Evolutionary conservation across 345 rosid genomes (phyloP).

Genomic region (Turnera subulata): DNA sequence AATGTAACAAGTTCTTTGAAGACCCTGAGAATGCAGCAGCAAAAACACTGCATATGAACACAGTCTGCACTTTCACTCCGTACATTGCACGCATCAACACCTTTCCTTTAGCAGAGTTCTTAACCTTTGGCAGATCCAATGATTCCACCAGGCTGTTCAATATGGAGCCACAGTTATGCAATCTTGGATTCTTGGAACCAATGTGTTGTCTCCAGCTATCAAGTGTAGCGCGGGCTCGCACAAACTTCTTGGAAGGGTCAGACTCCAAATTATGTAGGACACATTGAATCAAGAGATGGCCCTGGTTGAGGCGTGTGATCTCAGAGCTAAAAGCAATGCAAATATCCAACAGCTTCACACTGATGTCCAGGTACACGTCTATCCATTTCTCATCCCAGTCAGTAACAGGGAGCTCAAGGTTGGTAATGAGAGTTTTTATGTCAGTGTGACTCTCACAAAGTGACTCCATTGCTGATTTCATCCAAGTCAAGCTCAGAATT

Average conservation of each 20-base stretch:
- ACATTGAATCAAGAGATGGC: slow-evolving; percentile 74
- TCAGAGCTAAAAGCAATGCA: slow-evolving; percentile 77
- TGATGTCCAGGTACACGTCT: slow-evolving; percentile 79
- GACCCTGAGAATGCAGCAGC: slow-evolving; percentile 76
- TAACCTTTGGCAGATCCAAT: slow-evolving; percentile 68
- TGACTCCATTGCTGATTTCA: slow-evolving; percentile 74
- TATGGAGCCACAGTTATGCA: slow-evolving; percentile 54
- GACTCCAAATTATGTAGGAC: slow-evolving; percentile 58
- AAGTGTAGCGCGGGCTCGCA: slow-evolving; percentile 56
- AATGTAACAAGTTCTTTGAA: slow-evolving; percentile 44
- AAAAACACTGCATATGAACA: slow-evolving; percentile 67
- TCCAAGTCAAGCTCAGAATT: slow-evolving; percentile 74
- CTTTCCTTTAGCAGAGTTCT: slow-evolving; percentile 81
- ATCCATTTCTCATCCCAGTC: slow-evolving; percentile 96
- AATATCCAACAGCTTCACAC: slow-evolving; percentile 79
- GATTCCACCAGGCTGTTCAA: slow-evolving; percentile 52
- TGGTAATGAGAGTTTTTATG: slow-evolving; percentile 62
- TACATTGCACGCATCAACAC: slow-evolving; percentile 87
- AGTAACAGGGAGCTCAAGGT: slow-evolving; percentile 72
- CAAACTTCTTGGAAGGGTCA: slow-evolving; percentile 37
- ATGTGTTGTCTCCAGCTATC: slow-evolving; percentile 77
- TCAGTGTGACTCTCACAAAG: slow-evolving; percentile 65
- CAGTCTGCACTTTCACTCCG: slow-evolving; percentile 77
- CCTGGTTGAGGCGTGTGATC: slow-evolving; percentile 68
- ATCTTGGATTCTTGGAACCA: slow-evolving; percentile 53